Percentiles rank a stretch among this genome's conserved stretches.
These are phyloP conservation scores for Corynascus novoguineensis DNA, from an alignment of 495 filamentous ascomycete species.

Conservation along the genomic window DNA sequence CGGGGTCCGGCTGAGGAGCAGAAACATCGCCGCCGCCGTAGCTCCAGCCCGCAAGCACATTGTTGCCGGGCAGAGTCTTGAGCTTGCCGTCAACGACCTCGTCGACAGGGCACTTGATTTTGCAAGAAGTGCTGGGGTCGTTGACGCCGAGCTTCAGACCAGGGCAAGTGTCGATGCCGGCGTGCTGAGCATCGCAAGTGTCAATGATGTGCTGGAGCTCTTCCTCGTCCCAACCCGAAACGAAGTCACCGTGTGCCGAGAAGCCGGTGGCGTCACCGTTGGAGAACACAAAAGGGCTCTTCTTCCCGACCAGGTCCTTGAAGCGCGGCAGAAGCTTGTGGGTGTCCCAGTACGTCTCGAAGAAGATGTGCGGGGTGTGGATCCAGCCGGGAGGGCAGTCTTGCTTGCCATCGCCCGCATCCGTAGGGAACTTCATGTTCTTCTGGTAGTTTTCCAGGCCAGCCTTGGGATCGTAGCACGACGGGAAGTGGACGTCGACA, in stretches of 20 bases:
- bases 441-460: conserved; percentile 46
- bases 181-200: conserved; percentile 51
- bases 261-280: conserved; percentile 56
- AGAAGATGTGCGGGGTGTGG: conserved; percentile 57
- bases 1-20: conserved; percentile 3
- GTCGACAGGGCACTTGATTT: conserved; percentile 39
- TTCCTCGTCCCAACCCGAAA: conserved; percentile 63
- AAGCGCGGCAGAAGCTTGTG: conserved; percentile 48
- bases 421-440: conserved; percentile 49
- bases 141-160: conserved; percentile 40
- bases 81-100: conserved; percentile 30
- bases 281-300: conserved; percentile 60
- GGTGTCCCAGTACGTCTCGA: conserved; percentile 62
- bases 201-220: conserved; percentile 58
- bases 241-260: conserved; percentile 63
- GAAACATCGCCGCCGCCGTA: conserved; percentile 26
- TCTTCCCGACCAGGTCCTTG: conserved; percentile 49
- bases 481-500: conserved; percentile 48
- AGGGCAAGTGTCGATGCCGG: conserved; percentile 53
- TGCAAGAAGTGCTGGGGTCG: conserved; percentile 40
- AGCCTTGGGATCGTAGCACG: conserved; percentile 54
- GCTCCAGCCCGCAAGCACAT: conserved; percentile 41
- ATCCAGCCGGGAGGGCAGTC: conserved; percentile 59
- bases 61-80: conserved; percentile 54
- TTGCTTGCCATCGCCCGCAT: conserved; percentile 46